Evolutionary conservation across 768 basidiomycete species (phyloP).

Genomic region (Tulasnella sp.): DNA sequence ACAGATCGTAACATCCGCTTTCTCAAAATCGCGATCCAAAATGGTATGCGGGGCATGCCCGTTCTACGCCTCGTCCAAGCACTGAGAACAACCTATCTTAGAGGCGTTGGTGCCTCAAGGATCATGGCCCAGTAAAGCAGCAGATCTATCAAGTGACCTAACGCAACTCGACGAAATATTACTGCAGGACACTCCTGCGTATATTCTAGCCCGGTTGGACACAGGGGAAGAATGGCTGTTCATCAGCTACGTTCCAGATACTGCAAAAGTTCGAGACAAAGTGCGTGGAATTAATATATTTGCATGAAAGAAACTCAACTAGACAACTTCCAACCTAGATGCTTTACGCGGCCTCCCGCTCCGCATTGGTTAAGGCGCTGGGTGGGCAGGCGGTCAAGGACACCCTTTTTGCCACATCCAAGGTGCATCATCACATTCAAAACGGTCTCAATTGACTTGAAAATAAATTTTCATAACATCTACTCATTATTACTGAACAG

Average conservation of each 20-base stretch:
- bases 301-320: background rate
- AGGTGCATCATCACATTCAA: slow-evolving; percentile 51
- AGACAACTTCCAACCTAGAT: slow-evolving; percentile 48
- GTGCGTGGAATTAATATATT: slow-evolving; percentile 37
- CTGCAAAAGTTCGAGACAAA: slow-evolving; percentile 77
- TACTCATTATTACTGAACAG: slow-evolving; percentile 30
- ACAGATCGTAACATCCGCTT: slow-evolving; percentile 51
- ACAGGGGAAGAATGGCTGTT: slow-evolving; percentile 64
- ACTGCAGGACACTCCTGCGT: slow-evolving; percentile 62
- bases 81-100: slow-evolving; percentile 34
- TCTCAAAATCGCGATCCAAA: slow-evolving; percentile 68
- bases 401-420: slow-evolving; percentile 73
- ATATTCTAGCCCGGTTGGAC: slow-evolving; percentile 65
- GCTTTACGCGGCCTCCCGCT: slow-evolving; percentile 80
- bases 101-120: slow-evolving; percentile 64
- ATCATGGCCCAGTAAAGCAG: slow-evolving; percentile 45
- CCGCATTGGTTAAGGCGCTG: slow-evolving; percentile 63
- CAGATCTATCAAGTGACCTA: slow-evolving; percentile 60
- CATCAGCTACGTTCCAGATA: slow-evolving; percentile 78
- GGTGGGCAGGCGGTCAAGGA: slow-evolving; percentile 70
- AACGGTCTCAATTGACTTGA: background rate
- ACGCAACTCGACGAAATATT: slow-evolving; percentile 53
- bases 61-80: no score
- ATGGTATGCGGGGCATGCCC: slow-evolving; percentile 52
- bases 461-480: background rate